These are phyloP conservation scores for Lichtheimia ramosa DNA, from an alignment of 371 early-diverging fungal species.

Conservation along the genomic window DNA sequence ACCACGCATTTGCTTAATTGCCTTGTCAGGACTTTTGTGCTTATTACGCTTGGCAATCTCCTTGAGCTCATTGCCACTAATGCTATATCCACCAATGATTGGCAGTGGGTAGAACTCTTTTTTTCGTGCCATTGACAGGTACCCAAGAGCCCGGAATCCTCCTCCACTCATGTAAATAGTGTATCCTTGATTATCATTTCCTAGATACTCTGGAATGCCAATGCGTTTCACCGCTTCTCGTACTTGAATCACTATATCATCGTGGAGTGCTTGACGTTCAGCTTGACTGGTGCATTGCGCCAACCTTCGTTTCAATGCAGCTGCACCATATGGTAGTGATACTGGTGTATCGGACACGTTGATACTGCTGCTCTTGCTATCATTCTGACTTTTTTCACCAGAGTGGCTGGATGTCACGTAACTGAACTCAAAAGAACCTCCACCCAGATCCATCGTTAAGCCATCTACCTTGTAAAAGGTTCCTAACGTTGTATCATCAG, in stretches of 20 bases:
- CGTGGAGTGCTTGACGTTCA: slow-evolving; percentile 35
- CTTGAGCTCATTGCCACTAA: slow-evolving; percentile 39
- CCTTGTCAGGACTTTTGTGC: slow-evolving; percentile 25
- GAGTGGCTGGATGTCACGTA: slow-evolving; percentile 36
- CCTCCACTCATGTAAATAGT: slow-evolving; percentile 63
- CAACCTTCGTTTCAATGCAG: slow-evolving; percentile 48
- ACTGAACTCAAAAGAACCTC: slow-evolving; percentile 65
- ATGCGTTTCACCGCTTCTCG: slow-evolving; percentile 26
- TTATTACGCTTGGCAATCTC: slow-evolving; percentile 34
- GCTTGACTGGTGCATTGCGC: slow-evolving; percentile 27
- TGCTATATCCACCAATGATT: slow-evolving; percentile 60
- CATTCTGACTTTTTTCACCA: not conserved
- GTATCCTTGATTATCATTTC: slow-evolving; percentile 16
- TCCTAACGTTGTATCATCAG: slow-evolving; percentile 22
- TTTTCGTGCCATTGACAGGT: slow-evolving; percentile 48
- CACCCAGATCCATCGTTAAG: slow-evolving; percentile 65
- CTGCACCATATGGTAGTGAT: slow-evolving; percentile 65
- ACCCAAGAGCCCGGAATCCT: slow-evolving; percentile 62
- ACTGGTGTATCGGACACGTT: slow-evolving; percentile 48
- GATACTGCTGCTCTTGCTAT: slow-evolving; percentile 21
- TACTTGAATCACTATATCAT: slow-evolving; percentile 35
- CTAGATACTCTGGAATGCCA: slow-evolving; percentile 33
- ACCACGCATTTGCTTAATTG: slow-evolving; percentile 35
- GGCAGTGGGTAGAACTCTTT: slow-evolving; percentile 55
- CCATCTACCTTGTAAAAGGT: slow-evolving; percentile 60